phyloP scores from a whole-genome alignment of 208 protist species.

The Acanthamoeba royreba region DNA sequence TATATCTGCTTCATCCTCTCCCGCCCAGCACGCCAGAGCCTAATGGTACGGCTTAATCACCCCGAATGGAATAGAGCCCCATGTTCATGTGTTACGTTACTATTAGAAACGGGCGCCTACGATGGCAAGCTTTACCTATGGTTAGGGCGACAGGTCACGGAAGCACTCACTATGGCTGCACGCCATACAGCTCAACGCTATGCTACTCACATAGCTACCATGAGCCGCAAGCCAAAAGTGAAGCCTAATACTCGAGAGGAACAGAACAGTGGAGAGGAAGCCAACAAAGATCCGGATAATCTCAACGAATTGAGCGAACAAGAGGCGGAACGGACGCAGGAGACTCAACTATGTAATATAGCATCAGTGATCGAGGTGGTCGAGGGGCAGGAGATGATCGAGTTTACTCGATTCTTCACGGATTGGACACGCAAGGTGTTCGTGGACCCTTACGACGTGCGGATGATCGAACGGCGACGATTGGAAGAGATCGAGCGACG shows the following conservation, averaged over 20 bases:
- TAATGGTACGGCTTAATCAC: too few relatives aligned
- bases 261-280: too few relatives aligned
- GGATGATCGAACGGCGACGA: not conserved
- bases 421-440: not conserved
- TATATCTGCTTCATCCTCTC: not conserved
- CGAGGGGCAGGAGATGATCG: not conserved
- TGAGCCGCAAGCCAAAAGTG: not conserved
- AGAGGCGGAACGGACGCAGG: not conserved
- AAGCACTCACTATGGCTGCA: not conserved
- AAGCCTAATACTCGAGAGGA: too few relatives aligned
- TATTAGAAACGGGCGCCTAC: not conserved
- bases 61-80: too few relatives aligned
- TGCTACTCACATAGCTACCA: not conserved
- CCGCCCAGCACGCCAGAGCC: not conserved
- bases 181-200: not conserved
- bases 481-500: not conserved
- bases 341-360: not conserved
- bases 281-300: not conserved
- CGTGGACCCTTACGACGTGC: not conserved
- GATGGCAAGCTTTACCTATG: not conserved
- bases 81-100: too few relatives aligned
- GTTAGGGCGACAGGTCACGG: not conserved
- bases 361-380: not conserved
- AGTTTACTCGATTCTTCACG: not conserved
- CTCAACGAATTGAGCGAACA: not conserved